Evolutionary conservation across 129 eudicot genomes (phyloP).

Genomic region (Escallonia herrerae): DNA sequence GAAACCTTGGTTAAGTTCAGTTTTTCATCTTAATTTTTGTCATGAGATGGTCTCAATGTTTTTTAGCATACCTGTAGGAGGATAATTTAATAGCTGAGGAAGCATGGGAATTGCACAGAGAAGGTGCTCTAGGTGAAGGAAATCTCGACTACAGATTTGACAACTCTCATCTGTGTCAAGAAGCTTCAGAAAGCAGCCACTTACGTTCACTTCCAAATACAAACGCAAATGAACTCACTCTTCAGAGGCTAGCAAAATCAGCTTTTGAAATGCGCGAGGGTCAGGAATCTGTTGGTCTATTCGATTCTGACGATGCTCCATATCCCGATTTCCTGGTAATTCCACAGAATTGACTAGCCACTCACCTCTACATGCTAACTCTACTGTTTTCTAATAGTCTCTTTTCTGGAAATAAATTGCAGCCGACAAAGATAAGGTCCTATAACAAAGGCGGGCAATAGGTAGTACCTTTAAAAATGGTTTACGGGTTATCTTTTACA

Average conservation of each 20-base stretch:
- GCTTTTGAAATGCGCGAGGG: slow-evolving; percentile 31
- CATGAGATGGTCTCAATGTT: slow-evolving; percentile 3
- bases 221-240: slow-evolving; percentile 40
- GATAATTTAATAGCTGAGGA: slow-evolving; percentile 21
- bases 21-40: neutral
- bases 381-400: slow-evolving; percentile 7
- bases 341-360: slow-evolving; percentile 2
- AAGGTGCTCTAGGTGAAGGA: slow-evolving; percentile 20
- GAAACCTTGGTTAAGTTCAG: neutral
- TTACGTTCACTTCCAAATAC: slow-evolving; percentile 30
- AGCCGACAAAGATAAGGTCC: slow-evolving; percentile 24
- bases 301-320: slow-evolving; percentile 20
- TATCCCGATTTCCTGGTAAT: slow-evolving; percentile 29
- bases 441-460: slow-evolving; percentile 18
- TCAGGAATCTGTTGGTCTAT: slow-evolving; percentile 18
- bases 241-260: slow-evolving; percentile 40
- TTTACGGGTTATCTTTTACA: neutral
- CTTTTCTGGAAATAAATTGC: slow-evolving; percentile 16
- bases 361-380: neutral
- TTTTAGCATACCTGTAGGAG: slow-evolving; percentile 19
- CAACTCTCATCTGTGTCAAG: slow-evolving; percentile 17
- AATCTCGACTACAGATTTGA: slow-evolving; percentile 9
- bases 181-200: slow-evolving; percentile 11
- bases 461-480: neutral
- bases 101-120: slow-evolving; percentile 8